Conservation (phyloP, 805 yeast genomes). For the Candida maesae region DNA sequence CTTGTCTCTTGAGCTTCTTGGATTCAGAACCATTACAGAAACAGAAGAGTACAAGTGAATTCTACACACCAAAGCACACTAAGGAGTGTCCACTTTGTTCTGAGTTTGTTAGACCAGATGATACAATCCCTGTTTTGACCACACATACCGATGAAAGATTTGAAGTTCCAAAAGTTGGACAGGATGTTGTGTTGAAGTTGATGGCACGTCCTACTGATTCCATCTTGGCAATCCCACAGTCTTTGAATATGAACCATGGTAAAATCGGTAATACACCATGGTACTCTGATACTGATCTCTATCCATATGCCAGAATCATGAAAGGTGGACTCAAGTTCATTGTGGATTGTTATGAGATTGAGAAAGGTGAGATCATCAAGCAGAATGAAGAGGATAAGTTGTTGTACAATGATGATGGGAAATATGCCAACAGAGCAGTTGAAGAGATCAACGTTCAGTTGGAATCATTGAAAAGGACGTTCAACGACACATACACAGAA, state of each 20-base stretch:
- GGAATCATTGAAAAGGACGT: constrained; percentile 34
- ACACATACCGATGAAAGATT: constrained; percentile 46
- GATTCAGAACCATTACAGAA: constrained; percentile 43
- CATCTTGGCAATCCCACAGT: constrained; percentile 47
- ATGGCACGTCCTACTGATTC: constrained; percentile 52
- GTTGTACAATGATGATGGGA: constrained; percentile 57
- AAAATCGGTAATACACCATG: constrained; percentile 53
- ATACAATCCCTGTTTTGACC: constrained; percentile 62
- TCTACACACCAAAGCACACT: constrained; percentile 39
- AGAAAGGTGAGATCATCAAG: constrained; percentile 47
- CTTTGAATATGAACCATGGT: constrained; percentile 36
- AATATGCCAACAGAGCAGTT: constrained; percentile 51
- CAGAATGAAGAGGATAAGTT: constrained; percentile 56
- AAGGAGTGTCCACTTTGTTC: constrained; percentile 83
- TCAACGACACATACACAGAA: constrained; percentile 21
- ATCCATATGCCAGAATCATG: constrained; percentile 62
- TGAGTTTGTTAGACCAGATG: constrained; percentile 48
- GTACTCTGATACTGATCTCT: constrained; percentile 36
- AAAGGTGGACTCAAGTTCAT: constrained; percentile 58
- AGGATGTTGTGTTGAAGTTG: constrained; percentile 55
- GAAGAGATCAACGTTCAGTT: constrained; percentile 48
- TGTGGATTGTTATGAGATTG: constrained; percentile 52
- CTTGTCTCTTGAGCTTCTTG: constrained; percentile 73
- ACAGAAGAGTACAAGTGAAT: constrained; percentile 25
- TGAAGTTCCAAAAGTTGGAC: constrained; percentile 54